Conservation (phyloP, 2,329 filamentous ascomycete genomes). For the Fusarium kyushuense region DNA sequence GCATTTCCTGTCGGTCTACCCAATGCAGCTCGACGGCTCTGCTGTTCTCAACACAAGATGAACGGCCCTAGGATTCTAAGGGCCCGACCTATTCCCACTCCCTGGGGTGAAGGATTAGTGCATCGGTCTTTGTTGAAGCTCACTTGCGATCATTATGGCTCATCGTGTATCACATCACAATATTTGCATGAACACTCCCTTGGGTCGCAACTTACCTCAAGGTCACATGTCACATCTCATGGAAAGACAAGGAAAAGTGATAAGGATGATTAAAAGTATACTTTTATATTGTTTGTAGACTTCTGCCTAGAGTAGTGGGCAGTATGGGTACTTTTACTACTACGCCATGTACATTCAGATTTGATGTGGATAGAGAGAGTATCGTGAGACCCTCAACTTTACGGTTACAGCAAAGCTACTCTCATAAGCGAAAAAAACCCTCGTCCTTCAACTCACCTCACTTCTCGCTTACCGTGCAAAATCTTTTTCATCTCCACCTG, state of each 20-base stretch:
- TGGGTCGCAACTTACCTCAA: neutral
- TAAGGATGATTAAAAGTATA: conserved; percentile 3
- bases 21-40: conserved; percentile 36
- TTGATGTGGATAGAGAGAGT: neutral
- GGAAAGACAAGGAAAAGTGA: neutral
- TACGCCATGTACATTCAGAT: neutral
- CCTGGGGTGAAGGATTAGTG: neutral
- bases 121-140: neutral
- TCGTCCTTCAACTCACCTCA: conserved; percentile 15
- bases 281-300: neutral
- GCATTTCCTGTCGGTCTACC: conserved; percentile 26
- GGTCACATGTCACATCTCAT: conserved; percentile 1
- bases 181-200: neutral
- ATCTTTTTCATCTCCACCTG: conserved; percentile 14
- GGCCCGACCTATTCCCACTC: neutral
- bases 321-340: neutral
- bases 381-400: conserved; percentile 12
- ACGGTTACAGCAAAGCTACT: neutral
- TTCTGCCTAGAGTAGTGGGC: neutral
- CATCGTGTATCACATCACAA: conserved; percentile 6
- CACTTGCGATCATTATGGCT: conserved; percentile 17
- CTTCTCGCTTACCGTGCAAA: conserved; percentile 13
- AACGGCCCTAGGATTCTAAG: neutral
- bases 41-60: neutral
- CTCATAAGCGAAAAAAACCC: conserved; percentile 1